A percentile compares a stretch with the other conserved stretches of the same genome.
Conservation (phyloP, 441 rosid species). For the Populus hybrid region DNA sequence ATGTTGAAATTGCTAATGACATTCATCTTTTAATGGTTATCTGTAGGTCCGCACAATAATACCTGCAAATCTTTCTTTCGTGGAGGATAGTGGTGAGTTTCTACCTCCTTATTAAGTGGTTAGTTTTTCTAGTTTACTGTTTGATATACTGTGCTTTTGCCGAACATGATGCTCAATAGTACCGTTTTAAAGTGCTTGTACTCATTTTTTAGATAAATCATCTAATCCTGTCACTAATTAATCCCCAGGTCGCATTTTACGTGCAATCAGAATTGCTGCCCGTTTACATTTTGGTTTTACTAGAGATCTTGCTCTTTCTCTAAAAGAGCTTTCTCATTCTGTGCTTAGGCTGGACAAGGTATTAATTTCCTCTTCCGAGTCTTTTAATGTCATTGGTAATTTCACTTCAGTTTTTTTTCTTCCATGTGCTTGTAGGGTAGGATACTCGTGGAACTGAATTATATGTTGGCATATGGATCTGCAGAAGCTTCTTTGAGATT, state of each 20-base stretch:
- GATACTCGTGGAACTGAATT: constrained; percentile 77
- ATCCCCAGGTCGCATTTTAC: constrained; percentile 65
- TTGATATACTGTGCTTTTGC: constrained; percentile 33
- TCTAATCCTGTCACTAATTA: constrained; percentile 5
- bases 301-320: constrained; percentile 54
- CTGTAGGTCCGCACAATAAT: constrained; percentile 60
- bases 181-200: not conserved
- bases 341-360: constrained; percentile 67
- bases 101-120: constrained; percentile 7
- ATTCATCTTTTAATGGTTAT: constrained; percentile 15
- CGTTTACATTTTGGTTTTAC: constrained; percentile 65
- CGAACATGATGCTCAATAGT: constrained; percentile 29
- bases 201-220: not conserved
- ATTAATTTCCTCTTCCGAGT: not conserved
- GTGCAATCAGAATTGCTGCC: constrained; percentile 70
- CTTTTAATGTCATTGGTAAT: not conserved
- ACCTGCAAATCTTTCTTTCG: constrained; percentile 60
- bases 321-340: constrained; percentile 47
- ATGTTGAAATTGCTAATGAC: constrained; percentile 12
- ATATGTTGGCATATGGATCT: constrained; percentile 81
- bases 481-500: constrained; percentile 80
- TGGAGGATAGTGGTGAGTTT: constrained; percentile 65
- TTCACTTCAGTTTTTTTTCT: constrained; percentile 1
- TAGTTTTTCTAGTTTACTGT: constrained; percentile 24
- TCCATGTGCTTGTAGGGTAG: constrained; percentile 47